Evolutionary conservation across 495 filamentous ascomycete genomes (phyloP).

Genomic region (Penicillium herquei): DNA sequence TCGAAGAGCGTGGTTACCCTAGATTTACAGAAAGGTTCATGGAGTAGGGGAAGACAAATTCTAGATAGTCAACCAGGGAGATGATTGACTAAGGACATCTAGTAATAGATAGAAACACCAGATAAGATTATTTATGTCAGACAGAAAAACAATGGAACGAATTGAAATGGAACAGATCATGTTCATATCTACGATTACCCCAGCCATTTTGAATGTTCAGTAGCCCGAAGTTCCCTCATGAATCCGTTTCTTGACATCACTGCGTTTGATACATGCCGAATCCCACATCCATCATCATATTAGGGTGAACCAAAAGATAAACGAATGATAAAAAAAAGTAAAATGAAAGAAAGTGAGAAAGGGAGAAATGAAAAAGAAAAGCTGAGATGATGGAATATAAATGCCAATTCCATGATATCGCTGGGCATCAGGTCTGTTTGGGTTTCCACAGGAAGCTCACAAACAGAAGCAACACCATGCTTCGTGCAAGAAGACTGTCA

Average conservation of each 20-base stretch:
- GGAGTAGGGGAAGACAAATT: too few species aligned
- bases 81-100: too few species aligned
- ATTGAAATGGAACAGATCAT: conserved; percentile 9
- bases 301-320: conserved; percentile 50
- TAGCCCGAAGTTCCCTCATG: conserved; percentile 26
- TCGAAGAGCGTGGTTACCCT: too few species aligned
- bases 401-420: conserved; percentile 20
- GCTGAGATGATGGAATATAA: conserved; percentile 15
- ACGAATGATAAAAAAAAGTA: conserved; percentile 19
- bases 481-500: conserved; percentile 14
- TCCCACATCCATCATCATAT: conserved; percentile 46
- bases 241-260: conserved; percentile 27
- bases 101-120: too few species aligned
- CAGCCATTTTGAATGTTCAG: conserved; percentile 29
- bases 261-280: conserved; percentile 35
- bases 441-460: conserved; percentile 6
- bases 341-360: conserved; percentile 4
- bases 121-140: neutral
- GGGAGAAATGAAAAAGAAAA: conserved; percentile 15
- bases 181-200: conserved; percentile 33
- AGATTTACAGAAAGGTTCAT: too few species aligned
- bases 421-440: conserved; percentile 10
- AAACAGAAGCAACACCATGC: conserved; percentile 11
- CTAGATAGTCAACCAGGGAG: too few species aligned
- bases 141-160: conserved; percentile 3